Base-by-base conservation (phyloP, 306 rosid species). In the Dalbergia cochinchinensis region DNA sequence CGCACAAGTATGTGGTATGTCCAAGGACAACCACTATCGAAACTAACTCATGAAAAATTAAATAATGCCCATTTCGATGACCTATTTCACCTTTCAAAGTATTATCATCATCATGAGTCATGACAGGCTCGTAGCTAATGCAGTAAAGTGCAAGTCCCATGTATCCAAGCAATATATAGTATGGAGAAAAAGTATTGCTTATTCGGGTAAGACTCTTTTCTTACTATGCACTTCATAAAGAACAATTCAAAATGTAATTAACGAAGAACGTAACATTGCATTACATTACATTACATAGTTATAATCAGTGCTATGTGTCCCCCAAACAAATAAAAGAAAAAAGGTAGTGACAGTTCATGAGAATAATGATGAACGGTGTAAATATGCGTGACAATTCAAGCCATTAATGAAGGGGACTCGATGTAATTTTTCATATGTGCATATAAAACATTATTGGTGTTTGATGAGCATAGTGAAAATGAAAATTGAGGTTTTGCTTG, bases 21-120 rank as follows among this genome's bases (percentile, higher is more conserved):
- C 45, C 47, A 34, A 63, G 45, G 68, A 14, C 51, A 37, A 35
- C 50, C 70, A 65, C 33, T 42, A 64, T 8, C 69, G 48, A 64
- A 37, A 64, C 69, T 19, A 33, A 15, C 31, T 41, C 68, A 34
- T 63, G 20, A 65, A 65, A 22, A 18, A 65, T 41, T 65, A 39
- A 65, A 65, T 18, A 65, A 41, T 65, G 26, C 69, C 69, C 69
- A 35, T 65, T 16, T 65, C 50, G 48, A 8, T 35, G 34, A 16
- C 8, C 9, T 10, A 39, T 41, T 65, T 65, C 71, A n/a, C 18
- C 7, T 41, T 65, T 65, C 53, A 39, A 8, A 37, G 41, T 37
- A 37, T 37, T 37, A 4, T 15, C n/a, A 65, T 39, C 15, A 57
- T 18, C 9, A 16, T 3, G 3, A 65, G 10, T 65, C 33, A 16